Evolutionary conservation across 208 protist genomes (phyloP).

Genomic region (Acanthamoeba healyi): DNA sequence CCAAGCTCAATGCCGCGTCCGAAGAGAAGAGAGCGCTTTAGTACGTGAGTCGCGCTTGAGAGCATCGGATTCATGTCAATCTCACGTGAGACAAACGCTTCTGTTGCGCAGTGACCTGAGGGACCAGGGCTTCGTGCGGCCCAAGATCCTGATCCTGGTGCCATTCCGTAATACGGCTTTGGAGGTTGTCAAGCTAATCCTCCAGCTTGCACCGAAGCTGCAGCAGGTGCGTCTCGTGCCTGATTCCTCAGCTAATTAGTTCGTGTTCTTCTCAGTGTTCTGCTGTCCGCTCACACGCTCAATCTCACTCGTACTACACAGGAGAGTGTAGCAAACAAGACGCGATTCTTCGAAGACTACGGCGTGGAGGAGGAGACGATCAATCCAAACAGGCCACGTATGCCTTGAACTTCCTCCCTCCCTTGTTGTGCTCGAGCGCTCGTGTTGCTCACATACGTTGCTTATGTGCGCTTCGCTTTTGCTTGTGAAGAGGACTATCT

Average conservation of each 20-base stretch:
- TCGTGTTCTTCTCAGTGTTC: no score
- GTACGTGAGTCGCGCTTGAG: neutral
- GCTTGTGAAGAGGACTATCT: constrained; percentile 92
- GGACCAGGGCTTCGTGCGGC: constrained; percentile 96
- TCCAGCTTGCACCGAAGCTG: constrained; percentile 92
- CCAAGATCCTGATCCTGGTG: constrained; percentile 94
- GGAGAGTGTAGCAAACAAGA: constrained; percentile 52
- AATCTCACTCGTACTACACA: neutral
- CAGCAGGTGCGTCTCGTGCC: constrained; percentile 50
- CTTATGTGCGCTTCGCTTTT: neutral
- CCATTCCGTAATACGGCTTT: constrained; percentile 95
- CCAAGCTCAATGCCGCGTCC: constrained; percentile 9
- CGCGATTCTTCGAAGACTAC: constrained; percentile 52
- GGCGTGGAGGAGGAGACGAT: constrained; percentile 8
- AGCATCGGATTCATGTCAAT: neutral
- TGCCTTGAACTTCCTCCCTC: neutral
- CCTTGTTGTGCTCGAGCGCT: no score
- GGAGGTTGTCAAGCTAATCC: constrained; percentile 92
- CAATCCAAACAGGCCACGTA: constrained; percentile 7
- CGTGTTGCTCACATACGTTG: neutral
- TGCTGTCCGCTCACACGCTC: neutral
- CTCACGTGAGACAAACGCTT: neutral
- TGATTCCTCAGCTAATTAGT: no score
- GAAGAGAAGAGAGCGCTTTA: constrained; percentile 6
- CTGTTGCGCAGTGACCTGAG: constrained; percentile 62